Percentiles rank a stretch among this genome's conserved stretches.
Evolutionary conservation across 2,329 filamentous ascomycete species (phyloP).

Genomic region (Trichoderma guizhouense): DNA sequence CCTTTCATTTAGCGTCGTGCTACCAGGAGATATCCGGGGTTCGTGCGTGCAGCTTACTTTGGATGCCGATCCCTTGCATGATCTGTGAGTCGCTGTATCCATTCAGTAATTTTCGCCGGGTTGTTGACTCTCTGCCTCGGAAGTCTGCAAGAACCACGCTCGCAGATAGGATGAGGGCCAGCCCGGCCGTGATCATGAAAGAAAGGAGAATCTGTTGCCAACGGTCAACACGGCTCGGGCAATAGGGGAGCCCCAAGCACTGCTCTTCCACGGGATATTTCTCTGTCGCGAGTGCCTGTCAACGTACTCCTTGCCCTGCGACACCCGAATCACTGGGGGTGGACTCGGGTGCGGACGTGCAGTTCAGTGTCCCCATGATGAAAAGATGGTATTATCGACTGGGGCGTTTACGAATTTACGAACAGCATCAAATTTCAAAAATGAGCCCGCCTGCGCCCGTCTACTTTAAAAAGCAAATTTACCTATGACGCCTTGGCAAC

Average conservation of each 20-base stretch:
- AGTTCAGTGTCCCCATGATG: slow-evolving; percentile 24
- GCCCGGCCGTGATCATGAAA: slow-evolving; percentile 61
- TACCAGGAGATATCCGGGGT: slow-evolving; percentile 9
- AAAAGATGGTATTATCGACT: neutral
- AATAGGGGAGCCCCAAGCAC: neutral
- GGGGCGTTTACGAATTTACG: neutral
- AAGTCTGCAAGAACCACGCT: slow-evolving; percentile 56
- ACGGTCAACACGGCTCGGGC: neutral
- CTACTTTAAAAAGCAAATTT: slow-evolving; percentile 13
- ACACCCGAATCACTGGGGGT: slow-evolving; percentile 54
- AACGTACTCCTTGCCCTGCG: slow-evolving; percentile 53
- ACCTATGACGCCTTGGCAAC: neutral
- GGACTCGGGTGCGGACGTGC: slow-evolving; percentile 41
- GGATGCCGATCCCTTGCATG: slow-evolving; percentile 66
- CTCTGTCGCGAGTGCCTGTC: slow-evolving; percentile 2
- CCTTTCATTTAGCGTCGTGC: slow-evolving; percentile 8
- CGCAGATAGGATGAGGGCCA: slow-evolving; percentile 54
- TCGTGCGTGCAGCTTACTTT: slow-evolving; percentile 36
- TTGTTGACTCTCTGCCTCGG: slow-evolving; percentile 45
- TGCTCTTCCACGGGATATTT: neutral
- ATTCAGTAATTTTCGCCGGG: slow-evolving; percentile 62
- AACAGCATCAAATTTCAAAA: slow-evolving; percentile 3
- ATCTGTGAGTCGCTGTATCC: slow-evolving; percentile 67
- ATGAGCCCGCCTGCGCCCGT: neutral
- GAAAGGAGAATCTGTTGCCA: slow-evolving; percentile 54